Percentiles rank a stretch among this genome's conserved stretches.
Evolutionary conservation across 495 filamentous ascomycete species (phyloP).

Genomic region (Xylaria scruposa): DNA sequence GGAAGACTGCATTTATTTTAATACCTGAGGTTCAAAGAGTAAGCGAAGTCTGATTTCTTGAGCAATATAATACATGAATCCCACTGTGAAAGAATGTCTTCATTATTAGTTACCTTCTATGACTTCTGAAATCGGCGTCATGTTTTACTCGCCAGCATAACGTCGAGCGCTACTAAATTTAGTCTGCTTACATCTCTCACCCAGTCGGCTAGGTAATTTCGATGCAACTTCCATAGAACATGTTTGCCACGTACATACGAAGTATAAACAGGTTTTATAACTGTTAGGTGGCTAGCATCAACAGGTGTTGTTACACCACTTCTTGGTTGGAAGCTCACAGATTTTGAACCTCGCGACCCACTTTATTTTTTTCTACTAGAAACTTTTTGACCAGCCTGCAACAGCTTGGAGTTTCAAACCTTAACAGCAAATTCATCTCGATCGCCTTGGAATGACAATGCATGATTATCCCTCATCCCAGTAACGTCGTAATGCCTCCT

Average conservation of each 20-base stretch:
- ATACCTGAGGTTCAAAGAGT: background rate
- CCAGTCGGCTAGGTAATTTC: background rate
- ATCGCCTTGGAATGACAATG: background rate
- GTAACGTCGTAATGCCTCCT: slow-evolving; percentile 30
- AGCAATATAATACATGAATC: background rate
- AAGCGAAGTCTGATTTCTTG: background rate
- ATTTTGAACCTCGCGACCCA: background rate
- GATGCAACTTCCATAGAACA: background rate
- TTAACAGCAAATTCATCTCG: background rate
- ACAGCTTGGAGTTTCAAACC: background rate
- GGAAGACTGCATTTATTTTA: background rate
- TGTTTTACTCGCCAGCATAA: background rate
- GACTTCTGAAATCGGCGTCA: background rate
- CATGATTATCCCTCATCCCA: background rate
- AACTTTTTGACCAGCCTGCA: slow-evolving; percentile 14
- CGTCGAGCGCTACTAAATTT: background rate
- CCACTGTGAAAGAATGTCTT: no score
- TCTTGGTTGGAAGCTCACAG: background rate
- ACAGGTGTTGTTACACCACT: background rate
- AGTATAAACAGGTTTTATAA: background rate
- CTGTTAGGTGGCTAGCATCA: background rate
- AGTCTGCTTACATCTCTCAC: background rate
- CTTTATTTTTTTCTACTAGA: slow-evolving; percentile 11
- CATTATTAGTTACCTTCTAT: background rate
- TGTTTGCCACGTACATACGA: background rate